Percentiles rank a stretch among this genome's conserved stretches.
Conservation (phyloP, 495 filamentous ascomycete species). For the Aspergillus sclerotioniger region DNA sequence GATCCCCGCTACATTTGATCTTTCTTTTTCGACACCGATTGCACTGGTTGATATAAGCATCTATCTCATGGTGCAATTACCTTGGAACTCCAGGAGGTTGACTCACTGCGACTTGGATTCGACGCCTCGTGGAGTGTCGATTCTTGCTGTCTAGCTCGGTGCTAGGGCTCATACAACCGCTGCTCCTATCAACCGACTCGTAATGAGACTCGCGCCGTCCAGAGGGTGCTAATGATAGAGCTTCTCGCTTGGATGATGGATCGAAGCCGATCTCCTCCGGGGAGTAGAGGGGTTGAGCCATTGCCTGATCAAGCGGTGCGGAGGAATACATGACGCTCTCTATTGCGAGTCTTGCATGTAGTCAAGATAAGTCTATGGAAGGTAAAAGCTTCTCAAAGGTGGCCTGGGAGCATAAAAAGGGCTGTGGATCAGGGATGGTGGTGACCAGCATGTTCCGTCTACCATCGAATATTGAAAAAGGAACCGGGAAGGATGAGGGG, state of each 20-base stretch:
- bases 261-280: constrained; percentile 27
- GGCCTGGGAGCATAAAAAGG: constrained; percentile 17
- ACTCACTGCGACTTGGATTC: constrained; percentile 71
- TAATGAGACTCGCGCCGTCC: constrained; percentile 26
- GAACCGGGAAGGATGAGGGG: constrained; percentile 21
- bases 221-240: constrained; percentile 30
- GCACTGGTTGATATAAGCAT: constrained; percentile 57
- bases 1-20: constrained; percentile 93
- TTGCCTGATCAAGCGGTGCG: constrained; percentile 26
- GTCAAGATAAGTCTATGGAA: constrained; percentile 15
- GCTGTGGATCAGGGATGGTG: constrained; percentile 19
- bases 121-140: constrained; percentile 37
- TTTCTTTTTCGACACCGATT: constrained; percentile 88
- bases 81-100: not conserved
- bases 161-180: constrained; percentile 19
- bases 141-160: constrained; percentile 34
- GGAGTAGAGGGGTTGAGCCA: constrained; percentile 34
- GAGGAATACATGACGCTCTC: constrained; percentile 21
- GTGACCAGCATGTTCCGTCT: constrained; percentile 16
- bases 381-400: constrained; percentile 15
- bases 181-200: constrained; percentile 24
- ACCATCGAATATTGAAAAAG: constrained; percentile 21
- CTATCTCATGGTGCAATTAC: constrained; percentile 8
- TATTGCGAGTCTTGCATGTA: constrained; percentile 23
- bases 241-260: constrained; percentile 18